Evolutionary conservation across 805 yeast species (phyloP), one percentile per base, ranked within the genome.

Genomic region (Candida koratica): DNA sequence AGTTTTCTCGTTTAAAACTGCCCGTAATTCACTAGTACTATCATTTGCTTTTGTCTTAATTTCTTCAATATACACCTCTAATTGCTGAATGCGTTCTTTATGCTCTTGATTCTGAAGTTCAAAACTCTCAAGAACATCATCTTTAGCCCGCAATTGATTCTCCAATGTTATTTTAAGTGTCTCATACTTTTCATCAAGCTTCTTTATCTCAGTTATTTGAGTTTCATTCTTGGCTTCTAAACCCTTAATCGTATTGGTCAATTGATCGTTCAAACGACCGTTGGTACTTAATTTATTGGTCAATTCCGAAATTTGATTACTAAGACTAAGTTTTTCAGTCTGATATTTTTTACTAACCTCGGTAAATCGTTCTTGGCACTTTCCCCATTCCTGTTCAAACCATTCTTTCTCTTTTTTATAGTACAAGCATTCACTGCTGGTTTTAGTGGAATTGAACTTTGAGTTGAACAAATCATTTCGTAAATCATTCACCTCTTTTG

Each of bases 111-210:
- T 68, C 67, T 71, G 69, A 5, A 60, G 41, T 34, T 79, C 77
- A 37, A 81, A 64, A 12, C 84, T 59, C 28, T 73, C 76, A 4
- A 76, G 62, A 25, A 80, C 56, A 33, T 83, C 76, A 33, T 80
- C 80, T 53, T 81, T 85, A 29, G 75, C 58, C 2, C 75, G 43
- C 4, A 61, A 33, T 37, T 67, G 70, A 35, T 53, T 59, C n/a
- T 54, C 39, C 13, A 56, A 50, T 27, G 56, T 55, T 8, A 56
- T 54, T 58, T 79, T 71, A 49, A 81, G 88, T 20, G 71, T 69
- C 28, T 60, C 61, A 19, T 45, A 46, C 19, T 52, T 49, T 11
- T 56, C 50, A 29, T 51, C 56, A 19, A 55, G 38, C 8, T 49
- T 49, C 1, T 55, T 41, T 6, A 41, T 43, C 24, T 51, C 38